Evolutionary conservation across 2,329 filamentous ascomycete species (phyloP).

Genomic region (Neofusicoccum parvum): DNA sequence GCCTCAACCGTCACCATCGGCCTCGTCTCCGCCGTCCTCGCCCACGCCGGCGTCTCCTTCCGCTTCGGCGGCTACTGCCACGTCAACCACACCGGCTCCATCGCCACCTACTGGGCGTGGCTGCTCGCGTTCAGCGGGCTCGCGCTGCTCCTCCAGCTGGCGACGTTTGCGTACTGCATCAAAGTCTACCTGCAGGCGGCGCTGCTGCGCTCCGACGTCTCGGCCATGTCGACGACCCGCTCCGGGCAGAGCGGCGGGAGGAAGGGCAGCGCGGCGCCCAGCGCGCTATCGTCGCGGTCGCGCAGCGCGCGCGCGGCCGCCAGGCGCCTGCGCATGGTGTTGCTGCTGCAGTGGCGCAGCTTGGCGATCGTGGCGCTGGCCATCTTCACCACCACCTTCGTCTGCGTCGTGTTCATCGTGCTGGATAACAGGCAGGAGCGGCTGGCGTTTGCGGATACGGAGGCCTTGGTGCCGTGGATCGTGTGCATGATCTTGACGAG

Average conservation of each 20-base stretch:
- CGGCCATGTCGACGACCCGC: background rate
- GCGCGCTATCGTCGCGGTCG: slow-evolving; percentile 23
- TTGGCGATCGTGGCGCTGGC: slow-evolving; percentile 89
- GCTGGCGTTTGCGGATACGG: slow-evolving; percentile 26
- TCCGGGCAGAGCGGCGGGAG: background rate
- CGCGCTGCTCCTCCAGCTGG: slow-evolving; percentile 78
- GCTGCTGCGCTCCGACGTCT: background rate
- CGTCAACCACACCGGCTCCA: slow-evolving; percentile 84
- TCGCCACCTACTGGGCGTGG: slow-evolving; percentile 91
- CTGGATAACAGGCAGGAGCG: slow-evolving; percentile 63
- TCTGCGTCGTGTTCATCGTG: slow-evolving; percentile 86
- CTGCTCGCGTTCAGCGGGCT: slow-evolving; percentile 75
- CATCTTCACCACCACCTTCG: slow-evolving; percentile 88
- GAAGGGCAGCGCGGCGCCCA: background rate
- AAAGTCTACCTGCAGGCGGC: slow-evolving; percentile 78
- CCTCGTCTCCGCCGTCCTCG: slow-evolving; percentile 73
- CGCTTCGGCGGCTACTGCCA: slow-evolving; percentile 91
- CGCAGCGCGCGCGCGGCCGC: slow-evolving; percentile 21
- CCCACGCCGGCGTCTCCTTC: slow-evolving; percentile 89
- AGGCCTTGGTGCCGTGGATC: slow-evolving; percentile 29
- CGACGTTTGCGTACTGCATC: slow-evolving; percentile 82
- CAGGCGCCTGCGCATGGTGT: slow-evolving; percentile 78
- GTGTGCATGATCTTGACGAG: slow-evolving; percentile 28
- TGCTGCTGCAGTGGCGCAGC: slow-evolving; percentile 91
- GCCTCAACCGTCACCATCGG: slow-evolving; percentile 84